Conservation (phyloP, 768 basidiomycete species). For the Nidula microcarpa region DNA sequence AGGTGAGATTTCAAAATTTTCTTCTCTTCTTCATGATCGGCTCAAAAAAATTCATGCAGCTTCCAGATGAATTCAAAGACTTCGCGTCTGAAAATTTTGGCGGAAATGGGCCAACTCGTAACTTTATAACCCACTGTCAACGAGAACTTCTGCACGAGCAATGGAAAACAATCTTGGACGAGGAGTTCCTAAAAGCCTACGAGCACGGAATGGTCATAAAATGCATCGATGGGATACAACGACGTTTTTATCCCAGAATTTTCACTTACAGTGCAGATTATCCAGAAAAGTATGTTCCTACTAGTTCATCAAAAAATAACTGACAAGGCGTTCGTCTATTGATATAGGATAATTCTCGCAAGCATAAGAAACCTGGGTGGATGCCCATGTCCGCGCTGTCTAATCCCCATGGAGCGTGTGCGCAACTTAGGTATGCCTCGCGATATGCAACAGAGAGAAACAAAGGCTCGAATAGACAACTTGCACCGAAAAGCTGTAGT, state of each 20-base stretch:
- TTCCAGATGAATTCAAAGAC: too few relatives aligned
- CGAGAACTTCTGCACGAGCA: not conserved
- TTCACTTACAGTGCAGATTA: slow-evolving; percentile 32
- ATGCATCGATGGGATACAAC: not conserved
- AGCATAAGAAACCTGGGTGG: slow-evolving; percentile 21
- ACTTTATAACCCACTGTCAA: not conserved
- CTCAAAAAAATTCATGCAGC: too few relatives aligned
- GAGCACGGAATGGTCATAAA: not conserved
- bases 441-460: too few relatives aligned
- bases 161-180: not conserved
- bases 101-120: too few relatives aligned
- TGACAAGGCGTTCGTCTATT: slow-evolving; percentile 5
- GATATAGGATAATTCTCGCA: slow-evolving; percentile 26
- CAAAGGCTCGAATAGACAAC: too few relatives aligned
- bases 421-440: too few relatives aligned
- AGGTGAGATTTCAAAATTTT: too few relatives aligned
- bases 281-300: slow-evolving; percentile 27
- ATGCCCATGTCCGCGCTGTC: slow-evolving; percentile 32
- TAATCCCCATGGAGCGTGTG: slow-evolving; percentile 3
- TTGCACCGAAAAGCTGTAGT: slow-evolving; percentile 4
- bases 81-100: too few relatives aligned
- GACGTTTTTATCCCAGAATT: slow-evolving; percentile 13
- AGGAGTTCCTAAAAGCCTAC: not conserved
- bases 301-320: not conserved
- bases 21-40: too few relatives aligned